These are phyloP conservation scores for Eleusine indica DNA, from an alignment of 176 grass and related monocot genomes.

Conservation along the genomic window DNA sequence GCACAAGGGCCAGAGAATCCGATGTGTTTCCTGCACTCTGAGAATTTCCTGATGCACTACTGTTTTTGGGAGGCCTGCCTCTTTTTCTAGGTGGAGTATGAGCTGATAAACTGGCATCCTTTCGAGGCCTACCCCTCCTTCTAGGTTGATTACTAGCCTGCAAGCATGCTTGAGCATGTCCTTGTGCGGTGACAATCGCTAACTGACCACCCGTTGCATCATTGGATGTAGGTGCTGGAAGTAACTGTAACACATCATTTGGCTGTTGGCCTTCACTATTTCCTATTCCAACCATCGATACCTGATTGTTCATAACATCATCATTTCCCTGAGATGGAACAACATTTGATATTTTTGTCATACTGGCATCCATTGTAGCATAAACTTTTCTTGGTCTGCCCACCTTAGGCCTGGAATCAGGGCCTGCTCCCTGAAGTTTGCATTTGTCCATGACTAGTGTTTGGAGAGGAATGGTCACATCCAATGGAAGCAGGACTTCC, in stretches of 20 bases:
- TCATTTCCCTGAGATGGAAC: conserved; percentile 31
- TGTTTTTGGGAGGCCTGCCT: conserved; percentile 56
- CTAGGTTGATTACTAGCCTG: conserved; percentile 42
- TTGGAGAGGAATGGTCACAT: conserved; percentile 86
- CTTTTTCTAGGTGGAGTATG: conserved; percentile 47
- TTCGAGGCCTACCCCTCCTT: conserved; percentile 58
- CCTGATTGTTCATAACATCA: conserved; percentile 20
- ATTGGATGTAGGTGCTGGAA: conserved; percentile 23
- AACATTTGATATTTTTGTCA: conserved; percentile 20
- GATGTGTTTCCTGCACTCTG: conserved; percentile 6
- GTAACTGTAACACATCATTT: not conserved
- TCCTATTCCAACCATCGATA: conserved; percentile 2
- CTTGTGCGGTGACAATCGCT: conserved; percentile 5
- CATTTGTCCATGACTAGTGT: conserved; percentile 66
- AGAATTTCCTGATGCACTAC: conserved; percentile 20
- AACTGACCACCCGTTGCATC: conserved; percentile 20
- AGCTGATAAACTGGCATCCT: conserved; percentile 13
- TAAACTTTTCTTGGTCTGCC: conserved; percentile 48
- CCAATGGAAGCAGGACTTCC: conserved; percentile 66
- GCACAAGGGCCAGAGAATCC: conserved; percentile 28
- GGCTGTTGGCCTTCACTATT: conserved; percentile 21
- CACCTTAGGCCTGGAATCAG: conserved; percentile 36
- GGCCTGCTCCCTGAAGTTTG: conserved; percentile 41
- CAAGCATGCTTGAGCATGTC: conserved; percentile 32
- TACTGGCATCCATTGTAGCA: conserved; percentile 28